Evolutionary conservation across 1,139 yeast genomes (phyloP), one percentile per base, ranked within the genome.

Genomic region (Debaryomycetaceae sp.): DNA sequence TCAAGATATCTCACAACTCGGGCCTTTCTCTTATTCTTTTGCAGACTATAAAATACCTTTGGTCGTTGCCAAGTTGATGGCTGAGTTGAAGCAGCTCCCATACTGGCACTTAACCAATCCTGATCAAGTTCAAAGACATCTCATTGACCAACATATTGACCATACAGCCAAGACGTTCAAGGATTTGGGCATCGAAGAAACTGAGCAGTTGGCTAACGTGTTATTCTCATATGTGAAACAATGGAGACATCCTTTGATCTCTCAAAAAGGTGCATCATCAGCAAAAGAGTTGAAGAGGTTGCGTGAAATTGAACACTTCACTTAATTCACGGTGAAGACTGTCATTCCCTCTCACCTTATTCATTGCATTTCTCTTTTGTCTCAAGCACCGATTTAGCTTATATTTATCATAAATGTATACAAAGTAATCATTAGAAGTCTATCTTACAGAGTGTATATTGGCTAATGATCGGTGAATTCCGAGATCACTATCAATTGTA

Each of bases 61-160:
- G 41, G 61, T 61, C 54, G 68, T 67, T 62, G 89, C 65, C 57
- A 76, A 63, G 63, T 69, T 58, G 46, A 66, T 61, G 35, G 78
- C 78, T 42, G 69, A 69, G 42, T 40, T 80, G 41, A 82, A 82
- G 63, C 77, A 75, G 55, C 62, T 69, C 49, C 68, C 80, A 45
- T 86, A 87, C 76, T 85, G 91, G 87, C 79, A 76, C 57, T 75
- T 80, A 58, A 72, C 83, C 48, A 84, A 82, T 58, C 80, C 88
- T 33, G 96, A 88, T 65, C 86, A 84, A 64, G 76, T 86, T 49
- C 87, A 83, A 66, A 82, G 96, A 68, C 84, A 83, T 67, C 76
- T 80, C 58, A 75, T 86, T 52, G 73, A 86, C 67, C 96, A 88
- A 67, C 59, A 62, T 23, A 74, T 84, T 52, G 86, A 83, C 57